A percentile compares a stretch with the other conserved stretches of the same genome.
Evolutionary conservation across 2,329 filamentous ascomycete species (phyloP).

Genomic region (Aspergillus sp.): DNA sequence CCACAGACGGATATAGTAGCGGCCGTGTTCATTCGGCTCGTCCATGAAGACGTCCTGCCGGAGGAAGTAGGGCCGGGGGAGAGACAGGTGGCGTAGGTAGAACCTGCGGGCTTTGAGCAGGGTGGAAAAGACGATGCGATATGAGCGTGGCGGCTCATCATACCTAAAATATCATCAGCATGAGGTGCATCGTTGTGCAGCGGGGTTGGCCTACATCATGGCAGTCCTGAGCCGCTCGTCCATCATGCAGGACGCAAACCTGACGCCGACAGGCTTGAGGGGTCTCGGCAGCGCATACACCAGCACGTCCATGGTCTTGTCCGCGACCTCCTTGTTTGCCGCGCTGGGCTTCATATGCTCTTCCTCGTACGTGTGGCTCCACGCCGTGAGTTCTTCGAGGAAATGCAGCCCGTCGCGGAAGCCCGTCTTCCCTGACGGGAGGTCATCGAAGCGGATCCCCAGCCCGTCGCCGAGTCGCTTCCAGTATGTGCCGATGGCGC

Average conservation of each 20-base stretch:
- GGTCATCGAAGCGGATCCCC: constrained; percentile 54
- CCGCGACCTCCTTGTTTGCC: constrained; percentile 53
- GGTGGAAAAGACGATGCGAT: constrained; percentile 39
- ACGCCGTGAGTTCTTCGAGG: constrained; percentile 49
- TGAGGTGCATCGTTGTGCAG: too few species aligned
- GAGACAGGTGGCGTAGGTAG: constrained; percentile 55
- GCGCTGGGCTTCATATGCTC: constrained; percentile 56
- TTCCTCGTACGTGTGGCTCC: constrained; percentile 59
- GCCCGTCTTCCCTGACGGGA: constrained; percentile 41
- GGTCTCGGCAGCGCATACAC: constrained; percentile 53
- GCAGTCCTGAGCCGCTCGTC: constrained; percentile 61
- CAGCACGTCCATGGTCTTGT: constrained; percentile 61
- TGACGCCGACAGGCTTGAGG: constrained; percentile 46
- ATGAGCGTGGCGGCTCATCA: constrained; percentile 6
- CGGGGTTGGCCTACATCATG: constrained; percentile 54
- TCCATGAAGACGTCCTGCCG: constrained; percentile 43
- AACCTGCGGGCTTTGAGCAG: constrained; percentile 54
- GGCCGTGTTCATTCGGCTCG: constrained; percentile 54
- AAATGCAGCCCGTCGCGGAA: constrained; percentile 53
- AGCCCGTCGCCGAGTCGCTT: constrained; percentile 69
- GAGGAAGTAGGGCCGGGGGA: constrained; percentile 54
- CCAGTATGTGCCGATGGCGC: constrained; percentile 68
- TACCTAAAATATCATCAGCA: constrained; percentile 10
- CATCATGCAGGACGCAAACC: constrained; percentile 59
- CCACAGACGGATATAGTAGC: constrained; percentile 52